Evolutionary conservation across 345 rosid species (phyloP).

Genomic region (Melaleuca alternifolia): DNA sequence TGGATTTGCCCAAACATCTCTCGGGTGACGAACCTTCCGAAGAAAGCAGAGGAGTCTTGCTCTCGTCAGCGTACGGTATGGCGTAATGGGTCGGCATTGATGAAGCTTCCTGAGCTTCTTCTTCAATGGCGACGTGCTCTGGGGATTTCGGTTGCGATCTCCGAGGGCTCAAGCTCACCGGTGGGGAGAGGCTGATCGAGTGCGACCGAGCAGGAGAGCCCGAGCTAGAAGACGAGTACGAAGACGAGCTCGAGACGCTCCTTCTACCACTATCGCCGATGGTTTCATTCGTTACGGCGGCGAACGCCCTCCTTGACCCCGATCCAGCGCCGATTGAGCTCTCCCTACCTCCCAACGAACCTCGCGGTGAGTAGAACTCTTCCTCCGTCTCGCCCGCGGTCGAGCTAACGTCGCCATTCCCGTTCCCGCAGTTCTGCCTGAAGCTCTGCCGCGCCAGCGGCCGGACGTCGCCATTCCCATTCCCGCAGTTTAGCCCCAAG

Average conservation of each 20-base stretch:
- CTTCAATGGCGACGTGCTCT: conserved; percentile 3
- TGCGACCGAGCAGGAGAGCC: conserved; percentile 74
- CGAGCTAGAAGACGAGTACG: conserved; percentile 61
- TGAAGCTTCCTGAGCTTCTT: neutral
- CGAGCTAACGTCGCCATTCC: conserved; percentile 26
- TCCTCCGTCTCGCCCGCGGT: conserved; percentile 66
- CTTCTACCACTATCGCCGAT: conserved; percentile 29
- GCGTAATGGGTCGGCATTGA: conserved; percentile 1
- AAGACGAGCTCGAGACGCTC: conserved; percentile 37
- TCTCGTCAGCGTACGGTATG: conserved; percentile 18
- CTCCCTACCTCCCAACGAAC: conserved; percentile 53
- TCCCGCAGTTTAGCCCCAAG: conserved; percentile 21
- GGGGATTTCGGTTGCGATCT: conserved; percentile 54
- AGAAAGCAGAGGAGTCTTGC: conserved; percentile 27
- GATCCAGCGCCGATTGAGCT: conserved; percentile 53
- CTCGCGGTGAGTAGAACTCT: conserved; percentile 90
- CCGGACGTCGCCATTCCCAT: conserved; percentile 17
- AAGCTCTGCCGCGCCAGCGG: conserved; percentile 50
- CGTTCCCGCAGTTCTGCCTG: conserved; percentile 20
- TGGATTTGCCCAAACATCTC: conserved; percentile 2
- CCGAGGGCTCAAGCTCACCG: conserved; percentile 49
- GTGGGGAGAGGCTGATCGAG: conserved; percentile 72
- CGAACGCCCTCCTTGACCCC: conserved; percentile 52
- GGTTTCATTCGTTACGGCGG: conserved; percentile 11
- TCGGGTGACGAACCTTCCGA: conserved; percentile 48